Base-by-base conservation (phyloP, 257 asterid genomes). In the Datura wrightii region DNA sequence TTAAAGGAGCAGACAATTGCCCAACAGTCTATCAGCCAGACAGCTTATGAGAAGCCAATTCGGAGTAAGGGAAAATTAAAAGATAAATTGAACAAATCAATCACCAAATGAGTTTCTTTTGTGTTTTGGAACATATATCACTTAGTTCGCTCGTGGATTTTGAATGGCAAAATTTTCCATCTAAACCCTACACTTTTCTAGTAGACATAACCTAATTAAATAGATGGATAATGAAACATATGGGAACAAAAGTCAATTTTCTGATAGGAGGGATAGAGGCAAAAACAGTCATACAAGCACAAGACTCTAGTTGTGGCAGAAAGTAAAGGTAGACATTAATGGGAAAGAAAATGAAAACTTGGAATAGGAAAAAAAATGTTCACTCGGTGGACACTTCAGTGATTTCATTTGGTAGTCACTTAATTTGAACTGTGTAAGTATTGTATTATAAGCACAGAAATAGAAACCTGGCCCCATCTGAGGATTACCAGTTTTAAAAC, bases 51-150 rank as follows among this genome's bases (percentile, higher is more conserved):
- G 55, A 70, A 70, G 79, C 55, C 55, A 42, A 67, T 37, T 67
- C 50, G 14, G 60, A 53, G 55, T 9, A 11, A 34, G 48, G 24
- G 48, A 36, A 66, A 66, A 66, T 36, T 13, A 69, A 69, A 69
- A 69, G 79, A 41, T n/a, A 69, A 69, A 8, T 53, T 24, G 39
- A 18, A 2, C 15, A 69, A 41, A 69, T 16, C 34, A 41, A 69
- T 42, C 79, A 41, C 79, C 79, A 41, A 41, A 69, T 69, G 53
- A 70, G 79, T 70, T 41, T 54, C 79, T 18, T 67, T 70, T 42
- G 55, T 9, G 18, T 70, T 18, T 70, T 71, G 54, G 18, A 44
- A 71, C 79, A 39, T 41, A 70, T 5, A 42, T 71, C 55, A 71
- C 37, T 42, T 71, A 71, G 37, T 24, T 71, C 36, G 55, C 79